phyloP scores from a whole-genome alignment of 2,329 filamentous ascomycete genomes.

The Colletotrichum sp. region DNA sequence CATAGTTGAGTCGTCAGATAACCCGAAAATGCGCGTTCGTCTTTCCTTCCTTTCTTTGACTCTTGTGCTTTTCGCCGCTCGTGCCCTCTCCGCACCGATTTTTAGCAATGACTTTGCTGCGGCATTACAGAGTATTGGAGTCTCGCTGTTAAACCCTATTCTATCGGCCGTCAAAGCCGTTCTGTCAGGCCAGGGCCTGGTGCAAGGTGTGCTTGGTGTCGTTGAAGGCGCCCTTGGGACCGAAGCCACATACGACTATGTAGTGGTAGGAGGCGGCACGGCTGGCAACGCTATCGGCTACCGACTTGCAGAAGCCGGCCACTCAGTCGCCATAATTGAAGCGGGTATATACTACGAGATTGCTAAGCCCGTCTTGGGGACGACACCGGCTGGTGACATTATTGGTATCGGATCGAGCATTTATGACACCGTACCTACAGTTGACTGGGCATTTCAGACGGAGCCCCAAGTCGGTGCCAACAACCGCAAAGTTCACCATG shows the following conservation, averaged over 20 bases:
- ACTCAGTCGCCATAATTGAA: slow-evolving; percentile 41
- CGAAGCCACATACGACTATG: slow-evolving; percentile 17
- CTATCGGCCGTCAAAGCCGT: not conserved
- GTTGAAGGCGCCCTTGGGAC: not conserved
- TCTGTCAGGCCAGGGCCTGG: not conserved
- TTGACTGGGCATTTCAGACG: slow-evolving; percentile 33
- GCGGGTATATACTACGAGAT: slow-evolving; percentile 38
- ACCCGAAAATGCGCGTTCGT: not conserved
- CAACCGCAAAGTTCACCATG: slow-evolving; percentile 34
- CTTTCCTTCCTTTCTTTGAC: not conserved
- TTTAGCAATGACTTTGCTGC: not conserved
- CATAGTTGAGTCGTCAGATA: not conserved
- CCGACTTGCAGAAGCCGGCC: slow-evolving; percentile 31
- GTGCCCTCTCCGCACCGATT: not conserved
- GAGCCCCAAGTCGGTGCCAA: slow-evolving; percentile 26
- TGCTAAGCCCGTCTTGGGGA: slow-evolving; percentile 26
- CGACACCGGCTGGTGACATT: slow-evolving; percentile 20
- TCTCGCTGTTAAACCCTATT: not conserved
- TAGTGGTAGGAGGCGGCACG: slow-evolving; percentile 41
- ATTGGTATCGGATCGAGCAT: not conserved
- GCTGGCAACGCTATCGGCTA: slow-evolving; percentile 38
- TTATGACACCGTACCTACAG: slow-evolving; percentile 22
- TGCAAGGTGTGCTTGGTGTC: not conserved
- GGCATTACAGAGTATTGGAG: not conserved
- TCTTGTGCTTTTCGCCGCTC: not conserved